These are phyloP conservation scores for Populus hybrid DNA, from an alignment of 441 rosid genomes.

Conservation along the genomic window DNA sequence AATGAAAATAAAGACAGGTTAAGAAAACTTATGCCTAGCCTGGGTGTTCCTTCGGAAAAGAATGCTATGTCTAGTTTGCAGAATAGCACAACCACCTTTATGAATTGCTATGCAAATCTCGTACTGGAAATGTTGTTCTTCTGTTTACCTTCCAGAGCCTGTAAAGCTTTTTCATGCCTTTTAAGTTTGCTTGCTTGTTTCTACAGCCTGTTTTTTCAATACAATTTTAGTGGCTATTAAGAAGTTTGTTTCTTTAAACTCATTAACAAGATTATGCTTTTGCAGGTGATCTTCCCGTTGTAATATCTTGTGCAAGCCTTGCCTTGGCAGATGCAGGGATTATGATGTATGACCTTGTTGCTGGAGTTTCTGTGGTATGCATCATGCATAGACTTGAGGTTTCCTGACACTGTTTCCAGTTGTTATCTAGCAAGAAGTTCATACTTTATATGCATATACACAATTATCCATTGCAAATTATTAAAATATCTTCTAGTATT, in stretches of 20 bases:
- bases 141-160: background rate
- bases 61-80: background rate
- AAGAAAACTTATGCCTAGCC: background rate
- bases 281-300: conserved; percentile 88
- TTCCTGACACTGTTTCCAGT: background rate
- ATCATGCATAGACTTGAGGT: background rate
- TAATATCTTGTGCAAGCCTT: conserved; percentile 90
- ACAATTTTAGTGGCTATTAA: background rate
- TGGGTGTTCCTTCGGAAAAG: background rate
- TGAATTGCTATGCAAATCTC: background rate
- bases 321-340: conserved; percentile 97
- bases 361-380: conserved; percentile 88
- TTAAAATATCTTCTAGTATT: background rate
- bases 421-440: background rate
- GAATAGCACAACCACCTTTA: background rate
- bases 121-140: background rate
- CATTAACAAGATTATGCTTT: conserved; percentile 13
- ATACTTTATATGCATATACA: background rate
- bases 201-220: background rate
- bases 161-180: background rate
- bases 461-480: background rate
- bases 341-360: conserved; percentile 93
- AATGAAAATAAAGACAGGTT: conserved; percentile 7
- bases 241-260: background rate
- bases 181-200: background rate